Evolutionary conservation across 495 filamentous ascomycete species (phyloP).

Genomic region (Apiosordaria backusii): DNA sequence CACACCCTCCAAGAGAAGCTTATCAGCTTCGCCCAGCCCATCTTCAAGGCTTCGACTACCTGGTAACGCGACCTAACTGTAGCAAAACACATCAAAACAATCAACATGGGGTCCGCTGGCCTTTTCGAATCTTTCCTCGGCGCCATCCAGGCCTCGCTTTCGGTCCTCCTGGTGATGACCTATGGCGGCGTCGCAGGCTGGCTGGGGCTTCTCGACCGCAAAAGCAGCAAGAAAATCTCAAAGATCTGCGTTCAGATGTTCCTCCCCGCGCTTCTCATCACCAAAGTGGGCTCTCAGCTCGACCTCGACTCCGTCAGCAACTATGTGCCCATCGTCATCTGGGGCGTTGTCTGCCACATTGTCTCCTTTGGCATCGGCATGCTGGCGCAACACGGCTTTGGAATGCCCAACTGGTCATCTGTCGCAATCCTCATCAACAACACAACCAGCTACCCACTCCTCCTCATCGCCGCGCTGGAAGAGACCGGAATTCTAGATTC

Average conservation of each 20-base stretch:
- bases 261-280: constrained; percentile 66
- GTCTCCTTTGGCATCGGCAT: constrained; percentile 43
- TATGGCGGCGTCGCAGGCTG: constrained; percentile 60
- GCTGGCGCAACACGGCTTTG: constrained; percentile 34
- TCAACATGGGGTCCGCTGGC: constrained; percentile 22
- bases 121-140: constrained; percentile 58
- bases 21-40: not conserved
- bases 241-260: constrained; percentile 65
- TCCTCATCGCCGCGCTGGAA: constrained; percentile 62
- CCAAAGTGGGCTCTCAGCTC: constrained; percentile 65
- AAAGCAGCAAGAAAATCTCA: constrained; percentile 60
- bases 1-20: not conserved
- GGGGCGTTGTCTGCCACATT: constrained; percentile 42
- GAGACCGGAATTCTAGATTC: constrained; percentile 60
- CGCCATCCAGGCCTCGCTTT: constrained; percentile 66
- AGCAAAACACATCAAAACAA: not conserved
- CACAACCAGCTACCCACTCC: constrained; percentile 65
- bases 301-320: constrained; percentile 49
- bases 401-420: constrained; percentile 61
- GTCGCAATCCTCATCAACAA: constrained; percentile 74
- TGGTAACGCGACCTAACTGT: not conserved
- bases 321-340: constrained; percentile 51
- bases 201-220: constrained; percentile 53
- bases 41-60: not conserved
- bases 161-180: constrained; percentile 64